Percentiles rank a stretch among this genome's conserved stretches.
phyloP scores from a whole-genome alignment of 306 rosid genomes.

The Lathyrus oleraceus region DNA sequence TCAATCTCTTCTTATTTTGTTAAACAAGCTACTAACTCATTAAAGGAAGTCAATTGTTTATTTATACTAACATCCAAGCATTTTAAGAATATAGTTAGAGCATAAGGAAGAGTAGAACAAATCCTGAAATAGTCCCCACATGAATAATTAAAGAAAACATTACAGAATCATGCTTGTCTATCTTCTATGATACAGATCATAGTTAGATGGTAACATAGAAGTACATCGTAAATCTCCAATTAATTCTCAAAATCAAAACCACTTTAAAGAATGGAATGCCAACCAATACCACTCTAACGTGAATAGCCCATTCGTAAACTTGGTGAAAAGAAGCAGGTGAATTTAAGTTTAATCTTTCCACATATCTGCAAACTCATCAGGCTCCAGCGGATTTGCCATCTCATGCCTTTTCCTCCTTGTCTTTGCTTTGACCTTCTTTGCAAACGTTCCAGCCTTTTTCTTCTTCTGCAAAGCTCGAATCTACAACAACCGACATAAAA shows the following conservation, averaged over 20 bases:
- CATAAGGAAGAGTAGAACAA: background rate
- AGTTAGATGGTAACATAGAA: background rate
- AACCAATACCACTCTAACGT: constrained; percentile 41
- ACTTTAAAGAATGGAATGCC: background rate
- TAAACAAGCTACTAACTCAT: too few relatives aligned
- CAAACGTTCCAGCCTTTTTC: too few relatives aligned
- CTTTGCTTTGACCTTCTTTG: too few relatives aligned
- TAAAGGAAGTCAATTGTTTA: too few relatives aligned
- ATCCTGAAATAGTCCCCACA: background rate
- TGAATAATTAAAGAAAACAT: constrained; percentile 22
- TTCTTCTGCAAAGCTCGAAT: too few relatives aligned
- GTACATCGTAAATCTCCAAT: constrained; percentile 9
- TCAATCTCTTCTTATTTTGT: too few relatives aligned
- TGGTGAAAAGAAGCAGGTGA: too few relatives aligned
- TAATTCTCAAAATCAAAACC: constrained; percentile 7
- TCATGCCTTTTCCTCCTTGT: too few relatives aligned
- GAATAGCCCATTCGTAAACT: background rate
- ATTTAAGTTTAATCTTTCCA: too few relatives aligned
- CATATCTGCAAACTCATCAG: too few relatives aligned
- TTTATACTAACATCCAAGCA: background rate
- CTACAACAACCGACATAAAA: too few relatives aligned
- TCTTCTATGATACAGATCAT: background rate
- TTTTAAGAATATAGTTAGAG: background rate
- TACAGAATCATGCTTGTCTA: background rate
- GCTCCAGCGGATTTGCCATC: too few relatives aligned